Conservation (phyloP, 2,329 filamentous ascomycete genomes). For the Colletotrichum paranaense region DNA sequence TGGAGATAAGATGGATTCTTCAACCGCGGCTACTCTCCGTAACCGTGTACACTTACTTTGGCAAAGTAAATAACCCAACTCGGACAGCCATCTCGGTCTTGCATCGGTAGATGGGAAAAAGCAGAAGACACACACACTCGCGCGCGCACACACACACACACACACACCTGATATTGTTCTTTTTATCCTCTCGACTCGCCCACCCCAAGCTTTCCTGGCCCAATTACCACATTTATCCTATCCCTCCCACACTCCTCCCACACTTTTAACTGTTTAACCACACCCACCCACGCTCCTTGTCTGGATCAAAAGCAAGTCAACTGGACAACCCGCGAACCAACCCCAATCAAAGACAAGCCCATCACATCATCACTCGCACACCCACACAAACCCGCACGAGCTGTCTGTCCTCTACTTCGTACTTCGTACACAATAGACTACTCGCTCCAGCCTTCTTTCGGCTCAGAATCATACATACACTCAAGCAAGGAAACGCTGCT, state of each 20-base stretch:
- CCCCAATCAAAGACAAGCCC: constrained; percentile 23
- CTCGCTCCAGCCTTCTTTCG: constrained; percentile 28
- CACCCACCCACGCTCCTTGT: constrained; percentile 8
- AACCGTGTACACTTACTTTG: neutral
- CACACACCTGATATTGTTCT: constrained; percentile 10
- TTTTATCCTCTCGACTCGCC: constrained; percentile 29
- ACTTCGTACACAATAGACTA: neutral
- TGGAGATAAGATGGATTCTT: constrained; percentile 32
- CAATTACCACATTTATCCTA: neutral
- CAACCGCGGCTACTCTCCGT: constrained; percentile 32
- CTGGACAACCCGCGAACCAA: constrained; percentile 19
- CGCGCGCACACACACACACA: neutral
- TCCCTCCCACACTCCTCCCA: constrained; percentile 25
- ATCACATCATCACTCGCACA: constrained; percentile 37
- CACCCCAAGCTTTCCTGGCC: neutral
- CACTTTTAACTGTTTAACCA: neutral
- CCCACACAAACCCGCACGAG: constrained; percentile 12
- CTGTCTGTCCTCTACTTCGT: neutral
- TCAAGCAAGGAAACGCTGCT: constrained; percentile 30
- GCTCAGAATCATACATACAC: constrained; percentile 4
- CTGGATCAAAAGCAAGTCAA: constrained; percentile 31
- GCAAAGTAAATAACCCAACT: constrained; percentile 7
- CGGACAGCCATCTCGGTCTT: constrained; percentile 31
- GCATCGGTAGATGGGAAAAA: constrained; percentile 15
- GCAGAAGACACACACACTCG: no score